Percentiles rank a stretch among this genome's conserved stretches.
These are phyloP conservation scores for Monosporascus sp. DNA, from an alignment of 2,329 filamentous ascomycete genomes.

Conservation along the genomic window DNA sequence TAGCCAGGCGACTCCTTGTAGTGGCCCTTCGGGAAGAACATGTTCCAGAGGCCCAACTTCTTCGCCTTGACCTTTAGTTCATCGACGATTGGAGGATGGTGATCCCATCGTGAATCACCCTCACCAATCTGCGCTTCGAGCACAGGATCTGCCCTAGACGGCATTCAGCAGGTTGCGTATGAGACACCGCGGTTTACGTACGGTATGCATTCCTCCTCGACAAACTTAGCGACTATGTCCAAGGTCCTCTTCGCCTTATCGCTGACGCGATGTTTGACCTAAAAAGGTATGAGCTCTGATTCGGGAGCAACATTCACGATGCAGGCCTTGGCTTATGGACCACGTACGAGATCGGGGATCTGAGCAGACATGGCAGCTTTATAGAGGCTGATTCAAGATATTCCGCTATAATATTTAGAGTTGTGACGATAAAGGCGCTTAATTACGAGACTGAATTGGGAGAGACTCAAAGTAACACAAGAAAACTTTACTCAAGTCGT, in stretches of 20 bases:
- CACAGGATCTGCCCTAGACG: slow-evolving; percentile 66
- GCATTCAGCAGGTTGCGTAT: slow-evolving; percentile 12
- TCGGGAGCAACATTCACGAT: slow-evolving; percentile 11
- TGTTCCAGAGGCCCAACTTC: slow-evolving; percentile 89
- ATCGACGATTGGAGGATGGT: slow-evolving; percentile 77
- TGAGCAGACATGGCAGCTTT: slow-evolving; percentile 21
- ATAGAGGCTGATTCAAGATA: background rate
- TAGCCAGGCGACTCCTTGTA: slow-evolving; percentile 94
- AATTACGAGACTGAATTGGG: too few species aligned
- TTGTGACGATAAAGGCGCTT: too few species aligned
- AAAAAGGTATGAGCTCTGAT: slow-evolving; percentile 9
- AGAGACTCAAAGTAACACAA: too few species aligned
- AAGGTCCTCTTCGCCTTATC: slow-evolving; percentile 79
- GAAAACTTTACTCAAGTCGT: too few species aligned
- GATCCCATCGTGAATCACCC: slow-evolving; percentile 71
- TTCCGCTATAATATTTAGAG: background rate
- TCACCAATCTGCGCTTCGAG: slow-evolving; percentile 74
- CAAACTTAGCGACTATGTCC: slow-evolving; percentile 88
- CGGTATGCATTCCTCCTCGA: slow-evolving; percentile 91
- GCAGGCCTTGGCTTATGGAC: slow-evolving; percentile 11
- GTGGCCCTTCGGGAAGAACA: slow-evolving; percentile 93
- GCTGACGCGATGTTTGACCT: slow-evolving; percentile 61
- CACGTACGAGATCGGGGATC: slow-evolving; percentile 26
- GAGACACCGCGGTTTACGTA: slow-evolving; percentile 31
- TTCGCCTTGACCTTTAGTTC: slow-evolving; percentile 81